Base-by-base conservation (phyloP, 345 rosid species). In the Trapa bicornis region DNA sequence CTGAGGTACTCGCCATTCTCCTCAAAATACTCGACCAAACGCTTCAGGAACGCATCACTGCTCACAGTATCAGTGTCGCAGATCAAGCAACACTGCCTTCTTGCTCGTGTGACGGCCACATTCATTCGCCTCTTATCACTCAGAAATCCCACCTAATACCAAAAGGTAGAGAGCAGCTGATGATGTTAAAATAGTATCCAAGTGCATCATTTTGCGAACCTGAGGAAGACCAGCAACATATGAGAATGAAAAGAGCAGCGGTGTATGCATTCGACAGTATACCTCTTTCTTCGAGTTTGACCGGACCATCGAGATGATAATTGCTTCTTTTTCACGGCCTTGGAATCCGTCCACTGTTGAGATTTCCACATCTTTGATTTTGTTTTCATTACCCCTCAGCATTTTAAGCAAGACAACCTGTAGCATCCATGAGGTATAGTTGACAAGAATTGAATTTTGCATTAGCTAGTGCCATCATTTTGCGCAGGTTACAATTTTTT, bases 281-380 rank as follows among this genome's bases (percentile, higher is more conserved):
- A 89, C 97, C 83, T 94, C 97, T 71, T 83, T 86, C 82, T 85
- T 88, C 16, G 99, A 79, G 67, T 91, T 94, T 32, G 97, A 94
- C 50, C 97, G 83, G 74, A 91, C 99, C 97, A 91, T 94, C 41
- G 99, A 94, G 66, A 91, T 91, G 61, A 94, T 85, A 45, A 94
- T 86, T 17, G 96, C 91, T 82, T 91, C 99, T 80, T 94, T 91
- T 79, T 91, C 99, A 66, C 97, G 85, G 56, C 99, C 99, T 78
- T 91, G 99, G 73, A 94, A 94, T 54, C 97, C 99, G 75, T 94
- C 99, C 72, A 94, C 99, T 0, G 97, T 93, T 13, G 94, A 93
- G 70, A 94, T 80, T 77, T 94, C 99, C 82, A 88, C 66, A 73
- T 87, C 89, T 71, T 86, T 87, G 13, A 91, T 84, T 75, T 87